Conservation (phyloP, 306 rosid genomes). For the Dryas octopetala region DNA sequence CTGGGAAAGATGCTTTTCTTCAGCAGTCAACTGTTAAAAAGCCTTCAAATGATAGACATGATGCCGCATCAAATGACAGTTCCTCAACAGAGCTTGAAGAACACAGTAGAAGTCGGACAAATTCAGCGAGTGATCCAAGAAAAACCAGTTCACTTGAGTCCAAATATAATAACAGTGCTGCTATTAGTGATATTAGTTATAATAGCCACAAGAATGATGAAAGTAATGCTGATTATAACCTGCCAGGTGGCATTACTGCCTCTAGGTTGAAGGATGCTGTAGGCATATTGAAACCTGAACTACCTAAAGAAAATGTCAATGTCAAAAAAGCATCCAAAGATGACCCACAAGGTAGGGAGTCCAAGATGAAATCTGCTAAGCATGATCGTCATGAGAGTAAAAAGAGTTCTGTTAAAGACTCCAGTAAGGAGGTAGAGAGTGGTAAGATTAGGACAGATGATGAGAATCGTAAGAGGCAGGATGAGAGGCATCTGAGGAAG, state of each 20-base stretch:
- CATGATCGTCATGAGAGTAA: constrained; percentile 41
- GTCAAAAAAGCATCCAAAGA: constrained; percentile 33
- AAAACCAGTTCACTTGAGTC: constrained; percentile 39
- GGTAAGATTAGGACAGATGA: constrained; percentile 49
- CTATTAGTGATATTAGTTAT: constrained; percentile 19
- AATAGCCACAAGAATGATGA: constrained; percentile 38
- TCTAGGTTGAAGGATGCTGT: constrained; percentile 35
- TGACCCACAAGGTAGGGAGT: constrained; percentile 46
- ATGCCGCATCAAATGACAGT: constrained; percentile 39
- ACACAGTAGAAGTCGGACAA: constrained; percentile 32
- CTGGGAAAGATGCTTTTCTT: constrained; percentile 33
- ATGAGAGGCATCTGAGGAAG: constrained; percentile 56
- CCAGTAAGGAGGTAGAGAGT: constrained; percentile 50
- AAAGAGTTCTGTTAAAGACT: constrained; percentile 49
- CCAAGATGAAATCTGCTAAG: constrained; percentile 46
- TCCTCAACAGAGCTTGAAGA: constrained; percentile 37
- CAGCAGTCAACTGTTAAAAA: constrained; percentile 39
- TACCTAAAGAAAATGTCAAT: constrained; percentile 35
- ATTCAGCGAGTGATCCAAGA: constrained; percentile 33
- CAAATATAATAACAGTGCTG: constrained; percentile 37
- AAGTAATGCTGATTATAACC: constrained; percentile 40
- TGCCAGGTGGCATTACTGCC: constrained; percentile 38
- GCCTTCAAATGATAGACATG: constrained; percentile 29
- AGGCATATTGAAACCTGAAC: constrained; percentile 41
- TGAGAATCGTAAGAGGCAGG: constrained; percentile 57